phyloP scores from a whole-genome alignment of 1,284 basidiomycete genomes.

The Irpex sp. region DNA sequence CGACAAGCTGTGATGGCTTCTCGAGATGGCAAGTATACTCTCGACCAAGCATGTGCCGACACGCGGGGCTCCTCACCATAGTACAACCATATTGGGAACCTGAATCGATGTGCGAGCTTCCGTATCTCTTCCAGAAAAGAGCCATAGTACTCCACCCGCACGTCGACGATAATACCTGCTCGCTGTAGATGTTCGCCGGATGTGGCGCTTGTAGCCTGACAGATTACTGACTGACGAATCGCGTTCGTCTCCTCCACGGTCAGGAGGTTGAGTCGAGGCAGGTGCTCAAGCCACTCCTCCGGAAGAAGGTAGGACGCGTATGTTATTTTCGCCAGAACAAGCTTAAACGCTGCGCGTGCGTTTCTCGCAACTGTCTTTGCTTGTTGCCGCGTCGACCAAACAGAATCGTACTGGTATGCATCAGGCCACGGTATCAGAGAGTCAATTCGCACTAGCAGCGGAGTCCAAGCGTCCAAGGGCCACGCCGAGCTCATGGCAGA shows the following conservation, averaged over 20 bases:
- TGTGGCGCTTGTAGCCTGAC: not conserved
- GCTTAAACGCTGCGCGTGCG: not conserved
- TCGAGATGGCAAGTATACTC: not conserved
- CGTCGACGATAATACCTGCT: not conserved
- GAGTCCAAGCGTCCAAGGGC: not conserved
- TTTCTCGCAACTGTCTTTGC: not conserved
- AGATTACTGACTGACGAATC: not conserved
- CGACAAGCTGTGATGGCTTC: not conserved
- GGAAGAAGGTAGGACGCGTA: not conserved
- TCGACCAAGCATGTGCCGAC: not conserved
- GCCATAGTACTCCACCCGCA: not conserved
- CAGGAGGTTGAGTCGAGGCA: not conserved
- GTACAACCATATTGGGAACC: not conserved
- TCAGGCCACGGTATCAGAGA: not conserved
- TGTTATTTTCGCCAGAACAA: not conserved
- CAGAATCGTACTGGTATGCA: not conserved
- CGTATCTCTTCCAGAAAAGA: not conserved
- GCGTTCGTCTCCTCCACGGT: not conserved
- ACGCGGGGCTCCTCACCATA: not conserved
- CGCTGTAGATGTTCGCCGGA: not conserved
- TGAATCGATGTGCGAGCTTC: not conserved
- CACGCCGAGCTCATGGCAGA: not conserved
- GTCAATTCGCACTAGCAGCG: not conserved
- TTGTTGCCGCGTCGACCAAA: not conserved
- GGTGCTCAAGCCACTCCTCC: not conserved